Conservation (phyloP, 306 rosid species). For the Corylus heterophylla region DNA sequence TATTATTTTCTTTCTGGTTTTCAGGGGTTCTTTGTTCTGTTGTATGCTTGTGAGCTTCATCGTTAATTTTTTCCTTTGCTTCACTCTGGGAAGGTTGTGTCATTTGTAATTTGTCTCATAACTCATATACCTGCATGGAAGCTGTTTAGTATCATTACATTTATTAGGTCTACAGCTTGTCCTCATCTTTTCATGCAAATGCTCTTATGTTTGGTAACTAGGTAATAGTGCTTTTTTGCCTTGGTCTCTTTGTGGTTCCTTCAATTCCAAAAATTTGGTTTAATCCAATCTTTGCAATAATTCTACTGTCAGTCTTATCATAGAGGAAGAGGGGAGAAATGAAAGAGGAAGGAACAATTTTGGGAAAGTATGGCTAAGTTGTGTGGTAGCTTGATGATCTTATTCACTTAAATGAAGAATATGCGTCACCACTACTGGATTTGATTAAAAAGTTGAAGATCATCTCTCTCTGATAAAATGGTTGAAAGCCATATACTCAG, state of each 20-base stretch:
- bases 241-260: neutral
- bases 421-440: neutral
- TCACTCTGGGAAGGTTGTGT: neutral
- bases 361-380: conserved; percentile 29
- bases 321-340: conserved; percentile 37
- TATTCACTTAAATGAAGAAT: neutral
- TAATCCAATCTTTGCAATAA: conserved; percentile 28
- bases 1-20: conserved; percentile 8
- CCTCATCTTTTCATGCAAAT: conserved; percentile 9
- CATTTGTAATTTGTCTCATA: neutral
- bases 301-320: conserved; percentile 21
- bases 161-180: conserved; percentile 9
- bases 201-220: conserved; percentile 1
- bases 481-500: neutral
- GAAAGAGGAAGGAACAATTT: conserved; percentile 31
- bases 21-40: conserved; percentile 21
- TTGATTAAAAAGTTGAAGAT: neutral
- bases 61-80: neutral
- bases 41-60: conserved; percentile 16
- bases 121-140: neutral
- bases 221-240: conserved; percentile 21
- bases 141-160: neutral
- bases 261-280: conserved; percentile 23
- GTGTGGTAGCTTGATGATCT: conserved; percentile 9
- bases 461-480: neutral